Conservation (phyloP, 148 eudicot genomes). For the Camellia granthamiana region DNA sequence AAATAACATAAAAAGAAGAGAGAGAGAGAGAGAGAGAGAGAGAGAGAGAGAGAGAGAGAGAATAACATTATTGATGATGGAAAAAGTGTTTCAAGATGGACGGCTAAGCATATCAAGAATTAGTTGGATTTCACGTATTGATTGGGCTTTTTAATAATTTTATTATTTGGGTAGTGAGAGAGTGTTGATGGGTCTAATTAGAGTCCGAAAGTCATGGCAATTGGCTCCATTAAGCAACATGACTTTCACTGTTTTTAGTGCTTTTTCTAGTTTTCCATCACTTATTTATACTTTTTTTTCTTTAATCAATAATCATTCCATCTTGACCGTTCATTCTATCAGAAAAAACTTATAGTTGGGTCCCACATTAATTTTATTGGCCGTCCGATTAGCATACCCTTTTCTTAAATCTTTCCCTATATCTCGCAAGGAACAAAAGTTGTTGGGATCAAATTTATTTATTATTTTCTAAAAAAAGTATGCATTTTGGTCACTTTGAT, state of each 20-base stretch:
- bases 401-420: not conserved
- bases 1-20: too few relatives aligned
- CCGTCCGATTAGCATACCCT: constrained; percentile 3
- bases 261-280: not conserved
- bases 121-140: not conserved
- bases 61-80: not conserved
- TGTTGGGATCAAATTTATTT: not conserved
- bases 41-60: not conserved
- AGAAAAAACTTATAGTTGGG: too few relatives aligned
- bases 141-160: not conserved
- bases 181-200: not conserved
- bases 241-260: constrained; percentile 3
- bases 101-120: constrained; percentile 9
- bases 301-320: not conserved
- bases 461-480: too few relatives aligned
- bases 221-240: not conserved
- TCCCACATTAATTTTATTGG: not conserved
- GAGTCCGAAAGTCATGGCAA: constrained; percentile 15
- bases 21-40: not conserved
- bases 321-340: constrained; percentile 3
- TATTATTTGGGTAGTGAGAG: not conserved
- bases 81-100: not conserved
- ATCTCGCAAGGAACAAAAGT: not conserved
- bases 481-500: too few relatives aligned
- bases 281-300: not conserved